Conservation (phyloP, 306 rosid species). For the Carpinus fangiana region DNA sequence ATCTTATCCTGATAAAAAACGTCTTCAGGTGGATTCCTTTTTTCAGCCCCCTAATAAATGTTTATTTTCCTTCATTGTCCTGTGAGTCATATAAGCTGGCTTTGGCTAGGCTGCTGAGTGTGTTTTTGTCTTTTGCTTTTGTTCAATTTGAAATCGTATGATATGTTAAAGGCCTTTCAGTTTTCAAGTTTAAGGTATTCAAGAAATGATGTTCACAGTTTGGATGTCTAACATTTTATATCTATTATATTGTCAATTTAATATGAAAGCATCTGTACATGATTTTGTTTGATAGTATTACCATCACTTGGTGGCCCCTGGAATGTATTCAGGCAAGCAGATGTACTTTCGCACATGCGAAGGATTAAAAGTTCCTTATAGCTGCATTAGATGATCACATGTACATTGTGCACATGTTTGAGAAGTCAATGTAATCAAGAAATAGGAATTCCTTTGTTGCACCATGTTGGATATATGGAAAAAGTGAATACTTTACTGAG, state of each 20-base stretch:
- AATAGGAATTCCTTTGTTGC: neutral
- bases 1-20: constrained; percentile 90
- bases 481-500: neutral
- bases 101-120: neutral
- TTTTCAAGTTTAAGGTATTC: neutral
- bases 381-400: neutral
- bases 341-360: neutral
- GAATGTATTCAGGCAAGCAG: neutral
- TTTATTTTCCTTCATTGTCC: neutral
- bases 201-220: neutral
- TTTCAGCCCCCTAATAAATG: neutral
- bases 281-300: neutral
- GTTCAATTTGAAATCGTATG: neutral
- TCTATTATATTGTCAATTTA: neutral
- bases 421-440: neutral
- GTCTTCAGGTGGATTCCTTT: constrained; percentile 67
- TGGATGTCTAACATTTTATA: neutral
- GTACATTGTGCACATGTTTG: neutral
- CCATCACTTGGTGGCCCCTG: neutral
- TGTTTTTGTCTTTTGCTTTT: neutral
- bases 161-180: neutral
- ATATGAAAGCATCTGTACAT: neutral
- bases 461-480: neutral
- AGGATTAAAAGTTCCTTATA: neutral
- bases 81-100: neutral